A percentile compares a stretch with the other conserved stretches of the same genome.
These are phyloP conservation scores for Plectranthus barbatus DNA, from an alignment of 257 asterid genomes.

Conservation along the genomic window DNA sequence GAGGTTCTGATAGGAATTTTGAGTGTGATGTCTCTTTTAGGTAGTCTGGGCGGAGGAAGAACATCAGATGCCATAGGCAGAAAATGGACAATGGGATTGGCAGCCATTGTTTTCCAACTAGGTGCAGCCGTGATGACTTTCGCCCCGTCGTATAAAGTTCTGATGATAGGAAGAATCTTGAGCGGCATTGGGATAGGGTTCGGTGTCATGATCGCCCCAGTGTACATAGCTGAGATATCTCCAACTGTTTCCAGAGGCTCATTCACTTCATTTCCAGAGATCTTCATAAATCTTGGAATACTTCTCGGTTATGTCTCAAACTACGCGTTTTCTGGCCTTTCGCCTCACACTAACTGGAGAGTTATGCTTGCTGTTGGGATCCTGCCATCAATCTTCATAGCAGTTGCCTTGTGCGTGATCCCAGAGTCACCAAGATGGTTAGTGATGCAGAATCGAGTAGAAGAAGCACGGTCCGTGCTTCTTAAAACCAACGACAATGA, in stretches of 20 bases:
- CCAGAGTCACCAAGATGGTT: constrained; percentile 95
- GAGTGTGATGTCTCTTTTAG: constrained; percentile 75
- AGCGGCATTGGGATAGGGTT: constrained; percentile 88
- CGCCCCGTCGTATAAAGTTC: constrained; percentile 62
- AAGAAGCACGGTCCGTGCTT: constrained; percentile 69
- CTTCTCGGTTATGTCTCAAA: constrained; percentile 87
- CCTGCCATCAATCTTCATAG: constrained; percentile 69
- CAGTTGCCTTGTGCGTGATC: constrained; percentile 56
- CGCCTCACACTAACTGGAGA: constrained; percentile 72
- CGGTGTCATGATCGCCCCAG: constrained; percentile 91
- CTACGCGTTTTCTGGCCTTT: constrained; percentile 64
- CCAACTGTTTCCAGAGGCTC: constrained; percentile 72
- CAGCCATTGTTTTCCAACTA: constrained; percentile 64
- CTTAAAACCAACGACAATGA: constrained; percentile 68
- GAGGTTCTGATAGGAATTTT: constrained; percentile 75
- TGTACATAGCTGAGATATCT: constrained; percentile 89
- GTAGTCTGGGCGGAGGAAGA: constrained; percentile 80
- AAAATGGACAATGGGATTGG: constrained; percentile 94
- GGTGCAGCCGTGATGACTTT: constrained; percentile 77
- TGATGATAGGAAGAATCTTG: constrained; percentile 67
- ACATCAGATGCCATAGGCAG: constrained; percentile 80
- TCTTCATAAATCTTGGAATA: constrained; percentile 77
- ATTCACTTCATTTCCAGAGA: constrained; percentile 83
- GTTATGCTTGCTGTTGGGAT: constrained; percentile 89
- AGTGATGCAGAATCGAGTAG: constrained; percentile 54